Evolutionary conservation across 176 grass and related monocot genomes (phyloP).

Genomic region (Neostapfia colusana): DNA sequence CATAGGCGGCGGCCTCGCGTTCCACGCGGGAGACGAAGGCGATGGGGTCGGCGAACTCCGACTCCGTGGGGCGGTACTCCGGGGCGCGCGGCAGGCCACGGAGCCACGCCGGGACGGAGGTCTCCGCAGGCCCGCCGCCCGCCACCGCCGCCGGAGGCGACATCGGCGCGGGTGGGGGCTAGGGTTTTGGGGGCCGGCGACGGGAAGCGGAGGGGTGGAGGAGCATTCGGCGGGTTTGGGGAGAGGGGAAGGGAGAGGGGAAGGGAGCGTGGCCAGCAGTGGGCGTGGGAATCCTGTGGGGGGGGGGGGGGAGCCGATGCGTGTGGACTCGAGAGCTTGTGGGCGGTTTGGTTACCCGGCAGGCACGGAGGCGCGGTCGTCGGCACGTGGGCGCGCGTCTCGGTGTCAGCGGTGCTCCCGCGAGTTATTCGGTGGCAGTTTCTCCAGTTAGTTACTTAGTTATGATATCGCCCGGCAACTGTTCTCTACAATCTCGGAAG

Average conservation of each 20-base stretch:
- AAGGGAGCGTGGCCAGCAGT: background rate
- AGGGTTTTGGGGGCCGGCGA: constrained; percentile 56
- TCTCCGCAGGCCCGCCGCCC: background rate
- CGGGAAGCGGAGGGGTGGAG: constrained; percentile 33
- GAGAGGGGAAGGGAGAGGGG: background rate
- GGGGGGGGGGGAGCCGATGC: background rate
- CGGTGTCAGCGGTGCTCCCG: background rate
- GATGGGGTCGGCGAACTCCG: constrained; percentile 96
- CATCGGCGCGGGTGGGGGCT: constrained; percentile 14
- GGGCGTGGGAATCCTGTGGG: constrained; percentile 16
- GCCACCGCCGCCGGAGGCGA: background rate
- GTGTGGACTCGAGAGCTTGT: constrained; percentile 29
- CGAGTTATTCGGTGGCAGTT: constrained; percentile 6
- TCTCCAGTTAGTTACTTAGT: too few relatives aligned
- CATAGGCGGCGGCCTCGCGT: constrained; percentile 74
- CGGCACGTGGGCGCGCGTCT: constrained; percentile 28
- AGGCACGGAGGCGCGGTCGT: constrained; percentile 32
- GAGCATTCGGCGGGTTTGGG: constrained; percentile 42
- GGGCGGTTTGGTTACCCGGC: constrained; percentile 26
- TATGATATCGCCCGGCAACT: too few relatives aligned
- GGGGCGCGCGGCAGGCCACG: constrained; percentile 75
- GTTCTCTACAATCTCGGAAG: background rate
- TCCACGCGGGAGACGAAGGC: constrained; percentile 92
- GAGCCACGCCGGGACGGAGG: constrained; percentile 59
- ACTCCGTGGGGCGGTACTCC: constrained; percentile 96